Evolutionary conservation across 2,329 filamentous ascomycete genomes (phyloP).

Genomic region (Fusarium austroafricanum): DNA sequence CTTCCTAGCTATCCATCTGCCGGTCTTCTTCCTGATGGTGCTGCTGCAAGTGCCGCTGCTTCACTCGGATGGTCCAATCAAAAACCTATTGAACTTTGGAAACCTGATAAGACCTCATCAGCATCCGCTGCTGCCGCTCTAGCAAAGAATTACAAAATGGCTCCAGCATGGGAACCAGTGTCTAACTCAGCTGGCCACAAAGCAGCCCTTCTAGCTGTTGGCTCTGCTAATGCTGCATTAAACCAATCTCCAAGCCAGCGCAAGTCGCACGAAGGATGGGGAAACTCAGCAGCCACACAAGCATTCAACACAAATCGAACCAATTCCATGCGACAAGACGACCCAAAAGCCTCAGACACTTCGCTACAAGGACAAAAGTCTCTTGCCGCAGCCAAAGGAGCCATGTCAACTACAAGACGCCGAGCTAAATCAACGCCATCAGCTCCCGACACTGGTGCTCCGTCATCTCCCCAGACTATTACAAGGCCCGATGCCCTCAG

Average conservation of each 20-base stretch:
- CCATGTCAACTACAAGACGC: constrained; percentile 71
- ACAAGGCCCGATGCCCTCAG: constrained; percentile 75
- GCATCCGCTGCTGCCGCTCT: constrained; percentile 58
- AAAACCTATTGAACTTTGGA: constrained; percentile 74
- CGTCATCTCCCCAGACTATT: constrained; percentile 46
- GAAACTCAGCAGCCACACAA: constrained; percentile 76
- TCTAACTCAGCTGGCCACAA: constrained; percentile 75
- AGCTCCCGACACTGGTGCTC: constrained; percentile 37
- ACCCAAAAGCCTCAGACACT: constrained; percentile 48
- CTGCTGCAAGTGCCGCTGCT: constrained; percentile 80
- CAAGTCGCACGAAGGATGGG: constrained; percentile 57
- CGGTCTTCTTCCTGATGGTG: constrained; percentile 66
- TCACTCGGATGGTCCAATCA: constrained; percentile 78
- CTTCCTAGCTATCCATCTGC: constrained; percentile 79
- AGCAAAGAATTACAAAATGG: constrained; percentile 57
- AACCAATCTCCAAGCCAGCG: constrained; percentile 39
- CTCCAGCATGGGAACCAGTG: constrained; percentile 70
- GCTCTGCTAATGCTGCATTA: constrained; percentile 51
- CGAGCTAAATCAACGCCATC: constrained; percentile 74
- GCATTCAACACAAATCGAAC: constrained; percentile 63
- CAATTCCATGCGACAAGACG: constrained; percentile 44
- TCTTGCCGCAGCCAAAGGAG: constrained; percentile 79
- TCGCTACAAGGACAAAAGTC: constrained; percentile 71
- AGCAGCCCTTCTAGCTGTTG: constrained; percentile 75
- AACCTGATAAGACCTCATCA: constrained; percentile 67